phyloP scores from a whole-genome alignment of 106 monocot species.

The Dioscorea dumetorum region DNA sequence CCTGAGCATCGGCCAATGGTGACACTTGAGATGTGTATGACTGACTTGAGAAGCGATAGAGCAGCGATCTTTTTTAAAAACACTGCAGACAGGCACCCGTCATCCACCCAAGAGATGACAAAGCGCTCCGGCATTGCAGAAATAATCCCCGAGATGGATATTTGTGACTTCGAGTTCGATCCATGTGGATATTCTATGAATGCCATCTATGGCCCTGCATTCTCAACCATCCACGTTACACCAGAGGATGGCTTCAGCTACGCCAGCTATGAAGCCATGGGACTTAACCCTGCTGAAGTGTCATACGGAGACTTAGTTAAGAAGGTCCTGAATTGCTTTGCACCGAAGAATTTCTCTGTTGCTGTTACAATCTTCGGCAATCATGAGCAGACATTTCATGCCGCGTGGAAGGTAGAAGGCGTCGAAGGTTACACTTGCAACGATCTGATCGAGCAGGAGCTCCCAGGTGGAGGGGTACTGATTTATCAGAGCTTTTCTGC shows the following conservation, averaged over 20 bases:
- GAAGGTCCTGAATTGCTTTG: constrained; percentile 48
- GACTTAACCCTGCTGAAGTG: constrained; percentile 35
- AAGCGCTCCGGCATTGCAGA: constrained; percentile 53
- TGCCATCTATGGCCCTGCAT: constrained; percentile 34
- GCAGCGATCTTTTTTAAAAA: constrained; percentile 80
- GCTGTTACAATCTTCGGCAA: constrained; percentile 46
- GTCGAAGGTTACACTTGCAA: constrained; percentile 20
- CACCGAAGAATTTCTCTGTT: constrained; percentile 39
- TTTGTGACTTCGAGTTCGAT: constrained; percentile 92
- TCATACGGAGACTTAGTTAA: constrained; percentile 24
- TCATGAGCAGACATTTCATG: constrained; percentile 7
- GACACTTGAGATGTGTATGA: constrained; percentile 97
- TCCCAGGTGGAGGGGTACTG: constrained; percentile 26
- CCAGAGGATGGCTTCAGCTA: constrained; percentile 90
- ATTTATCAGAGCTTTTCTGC: constrained; percentile 34
- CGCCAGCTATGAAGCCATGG: constrained; percentile 84
- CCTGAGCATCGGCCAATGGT: constrained; percentile 48
- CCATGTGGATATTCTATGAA: constrained; percentile 94
- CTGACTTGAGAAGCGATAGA: constrained; percentile 37
- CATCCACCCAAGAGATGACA: constrained; percentile 60
- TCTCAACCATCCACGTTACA: constrained; percentile 79
- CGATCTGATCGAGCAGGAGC: constrained; percentile 20
- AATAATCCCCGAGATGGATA: constrained; percentile 75
- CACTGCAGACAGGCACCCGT: constrained; percentile 5
- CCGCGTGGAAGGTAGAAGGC: constrained; percentile 13